Evolutionary conservation across 495 filamentous ascomycete genomes (phyloP).

Genomic region (Extremus antarcticus): DNA sequence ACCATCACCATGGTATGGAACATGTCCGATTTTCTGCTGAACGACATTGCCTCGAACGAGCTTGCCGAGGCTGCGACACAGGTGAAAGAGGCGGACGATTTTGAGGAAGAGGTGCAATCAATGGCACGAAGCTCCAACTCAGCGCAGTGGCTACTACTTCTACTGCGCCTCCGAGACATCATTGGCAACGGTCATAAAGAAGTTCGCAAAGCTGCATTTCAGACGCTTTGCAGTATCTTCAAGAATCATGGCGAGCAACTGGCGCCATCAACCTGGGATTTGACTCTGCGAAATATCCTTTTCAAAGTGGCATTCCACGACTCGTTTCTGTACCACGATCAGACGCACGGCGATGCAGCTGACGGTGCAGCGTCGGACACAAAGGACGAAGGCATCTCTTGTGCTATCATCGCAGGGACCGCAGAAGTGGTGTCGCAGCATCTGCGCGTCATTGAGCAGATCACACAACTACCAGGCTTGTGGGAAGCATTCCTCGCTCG

Average conservation of each 20-base stretch:
- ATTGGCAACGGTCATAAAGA: constrained; percentile 71
- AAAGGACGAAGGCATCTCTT: constrained; percentile 5
- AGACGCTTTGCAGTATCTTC: constrained; percentile 83
- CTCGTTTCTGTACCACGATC: constrained; percentile 42
- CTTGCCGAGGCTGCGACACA: constrained; percentile 36
- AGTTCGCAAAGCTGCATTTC: constrained; percentile 82
- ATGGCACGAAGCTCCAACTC: constrained; percentile 41
- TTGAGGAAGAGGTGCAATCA: constrained; percentile 38
- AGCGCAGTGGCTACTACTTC: constrained; percentile 73
- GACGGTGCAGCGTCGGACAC: not conserved
- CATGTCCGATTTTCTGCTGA: constrained; percentile 72
- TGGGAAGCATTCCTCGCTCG: constrained; percentile 24
- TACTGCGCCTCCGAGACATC: constrained; percentile 66
- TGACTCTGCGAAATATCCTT: constrained; percentile 32
- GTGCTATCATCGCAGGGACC: constrained; percentile 5
- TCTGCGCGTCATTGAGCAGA: constrained; percentile 18
- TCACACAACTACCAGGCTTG: constrained; percentile 17
- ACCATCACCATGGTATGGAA: constrained; percentile 93
- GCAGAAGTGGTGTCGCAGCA: constrained; percentile 12
- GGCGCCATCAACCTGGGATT: constrained; percentile 65
- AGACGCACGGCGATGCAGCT: constrained; percentile 1
- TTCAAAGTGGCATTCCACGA: constrained; percentile 24
- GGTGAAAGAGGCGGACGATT: constrained; percentile 33
- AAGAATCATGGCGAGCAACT: constrained; percentile 80
- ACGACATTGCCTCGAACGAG: constrained; percentile 34